These are phyloP conservation scores for Cercospora sp. DNA, from an alignment of 2,329 filamentous ascomycete species.

Conservation along the genomic window DNA sequence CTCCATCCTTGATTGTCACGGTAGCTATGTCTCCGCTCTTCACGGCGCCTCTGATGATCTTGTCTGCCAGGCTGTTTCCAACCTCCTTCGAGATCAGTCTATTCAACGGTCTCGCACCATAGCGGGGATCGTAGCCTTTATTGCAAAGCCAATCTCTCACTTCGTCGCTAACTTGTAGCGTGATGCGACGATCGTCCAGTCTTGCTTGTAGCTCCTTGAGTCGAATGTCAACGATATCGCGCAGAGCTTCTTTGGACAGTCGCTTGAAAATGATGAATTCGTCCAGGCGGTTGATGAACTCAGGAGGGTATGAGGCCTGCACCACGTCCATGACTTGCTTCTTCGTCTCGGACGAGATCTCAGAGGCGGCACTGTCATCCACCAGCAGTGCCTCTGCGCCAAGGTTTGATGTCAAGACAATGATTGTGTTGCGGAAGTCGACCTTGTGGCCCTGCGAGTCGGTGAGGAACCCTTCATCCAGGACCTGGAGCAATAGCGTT, in stretches of 20 bases:
- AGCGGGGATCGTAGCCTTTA: constrained; percentile 85
- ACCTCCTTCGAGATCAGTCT: constrained; percentile 88
- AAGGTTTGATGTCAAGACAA: constrained; percentile 93
- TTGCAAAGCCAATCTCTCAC: constrained; percentile 87
- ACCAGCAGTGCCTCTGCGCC: constrained; percentile 85
- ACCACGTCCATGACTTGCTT: constrained; percentile 88
- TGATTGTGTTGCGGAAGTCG: constrained; percentile 94
- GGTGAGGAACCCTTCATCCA: constrained; percentile 94
- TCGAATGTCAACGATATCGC: constrained; percentile 92
- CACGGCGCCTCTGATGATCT: constrained; percentile 84
- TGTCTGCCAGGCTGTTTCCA: constrained; percentile 82
- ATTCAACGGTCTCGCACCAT: constrained; percentile 87
- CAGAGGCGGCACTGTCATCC: constrained; percentile 34
- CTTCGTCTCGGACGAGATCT: constrained; percentile 70
- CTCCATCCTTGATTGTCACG: constrained; percentile 66
- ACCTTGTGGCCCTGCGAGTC: constrained; percentile 95
- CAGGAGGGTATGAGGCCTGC: constrained; percentile 71
- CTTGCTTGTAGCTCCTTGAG: constrained; percentile 79
- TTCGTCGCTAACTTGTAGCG: constrained; percentile 66
- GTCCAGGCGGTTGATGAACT: constrained; percentile 95
- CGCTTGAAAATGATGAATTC: constrained; percentile 96
- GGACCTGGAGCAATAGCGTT: constrained; percentile 83
- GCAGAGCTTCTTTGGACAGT: constrained; percentile 72
- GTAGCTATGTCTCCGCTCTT: constrained; percentile 71
- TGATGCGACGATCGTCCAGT: constrained; percentile 82